Evolutionary conservation across 108 stramenopile genomes (phyloP).

Genomic region (Schizochytrium sp.): DNA sequence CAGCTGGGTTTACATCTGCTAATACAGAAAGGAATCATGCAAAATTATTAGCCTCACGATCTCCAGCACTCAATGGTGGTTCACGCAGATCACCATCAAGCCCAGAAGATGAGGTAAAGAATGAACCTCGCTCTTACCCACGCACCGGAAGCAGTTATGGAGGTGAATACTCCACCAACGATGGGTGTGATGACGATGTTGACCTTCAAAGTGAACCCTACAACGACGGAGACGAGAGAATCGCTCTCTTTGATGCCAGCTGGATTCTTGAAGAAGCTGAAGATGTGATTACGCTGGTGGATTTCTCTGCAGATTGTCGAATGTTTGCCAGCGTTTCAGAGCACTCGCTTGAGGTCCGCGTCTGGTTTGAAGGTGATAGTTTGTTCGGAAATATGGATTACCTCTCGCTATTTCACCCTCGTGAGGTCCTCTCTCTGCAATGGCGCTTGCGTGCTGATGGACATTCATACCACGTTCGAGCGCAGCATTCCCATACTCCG

Average conservation of each 20-base stretch:
- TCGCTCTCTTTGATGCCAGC: constrained; percentile 41
- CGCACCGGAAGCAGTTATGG: too few relatives aligned
- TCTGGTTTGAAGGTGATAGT: constrained; percentile 59
- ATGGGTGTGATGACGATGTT: too few relatives aligned
- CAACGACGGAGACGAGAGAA: not conserved
- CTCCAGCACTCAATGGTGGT: not conserved
- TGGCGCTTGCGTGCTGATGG: constrained; percentile 23
- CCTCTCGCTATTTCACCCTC: constrained; percentile 39
- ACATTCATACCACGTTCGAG: not conserved
- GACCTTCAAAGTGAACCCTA: too few relatives aligned
- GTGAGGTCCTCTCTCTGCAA: not conserved
- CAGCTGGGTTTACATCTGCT: constrained; percentile 5
- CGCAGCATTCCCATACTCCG: constrained; percentile 38
- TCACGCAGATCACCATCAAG: not conserved
- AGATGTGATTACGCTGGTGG: not conserved
- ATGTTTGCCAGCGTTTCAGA: constrained; percentile 53
- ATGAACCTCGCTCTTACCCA: too few relatives aligned
- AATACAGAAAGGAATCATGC: constrained; percentile 19
- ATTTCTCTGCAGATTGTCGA: constrained; percentile 45
- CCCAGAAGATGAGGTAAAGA: too few relatives aligned
- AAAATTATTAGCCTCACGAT: not conserved
- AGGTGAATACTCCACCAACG: too few relatives aligned
- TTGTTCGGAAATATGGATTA: constrained; percentile 51
- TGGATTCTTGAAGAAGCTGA: constrained; percentile 24
- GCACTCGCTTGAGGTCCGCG: constrained; percentile 18